Base-by-base conservation (phyloP, 148 eudicot species). In the Nepenthes gracilis region DNA sequence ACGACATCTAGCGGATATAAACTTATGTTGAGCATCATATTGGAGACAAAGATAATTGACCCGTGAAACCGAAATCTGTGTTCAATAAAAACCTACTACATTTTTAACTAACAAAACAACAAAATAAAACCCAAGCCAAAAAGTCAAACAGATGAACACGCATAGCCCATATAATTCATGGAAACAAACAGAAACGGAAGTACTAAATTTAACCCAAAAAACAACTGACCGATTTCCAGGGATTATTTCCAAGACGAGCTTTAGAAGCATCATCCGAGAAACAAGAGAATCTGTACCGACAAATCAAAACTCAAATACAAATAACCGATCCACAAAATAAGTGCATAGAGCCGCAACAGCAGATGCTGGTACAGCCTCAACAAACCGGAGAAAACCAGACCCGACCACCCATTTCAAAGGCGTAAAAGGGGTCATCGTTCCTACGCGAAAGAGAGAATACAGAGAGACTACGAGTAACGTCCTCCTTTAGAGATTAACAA, bases 191-290 rank as follows among this genome's bases (percentile, higher is more conserved):
- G 23, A 23, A 23, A 23, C 23, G 23, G 23, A 23, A 23, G 23
- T 23, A 23, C 23, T 23, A 23, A 23, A 23, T 23, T 23, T 23
- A 23, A 23, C 23, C 23, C 23, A 23, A 23, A 23, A 23, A 23
- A 23, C 23, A 45, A 62, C 70, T 70, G 48, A 78, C 78, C 50
- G 58, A 70, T 54, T 67, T 43, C 55, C 64, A 33, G 60, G 54
- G 53, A 64, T 55, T 6, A 67, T 36, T 33, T 35, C 51, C 54
- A 53, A 60, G 14, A 12, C 12, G 15, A 11, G 50, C 35, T 36
- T 63, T 5, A 33, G 35, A 11, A 47, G 2, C 45, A 32, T 15
- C 61, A 12, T 60, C 56, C 36, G 43, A 57, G 33, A 54, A 47
- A 1, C 38, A 54, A 54, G 14, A 62, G 45, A 40, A 59, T 40